Base-by-base conservation (phyloP, 140 eudicot species). In the Anethum foeniculum region DNA sequence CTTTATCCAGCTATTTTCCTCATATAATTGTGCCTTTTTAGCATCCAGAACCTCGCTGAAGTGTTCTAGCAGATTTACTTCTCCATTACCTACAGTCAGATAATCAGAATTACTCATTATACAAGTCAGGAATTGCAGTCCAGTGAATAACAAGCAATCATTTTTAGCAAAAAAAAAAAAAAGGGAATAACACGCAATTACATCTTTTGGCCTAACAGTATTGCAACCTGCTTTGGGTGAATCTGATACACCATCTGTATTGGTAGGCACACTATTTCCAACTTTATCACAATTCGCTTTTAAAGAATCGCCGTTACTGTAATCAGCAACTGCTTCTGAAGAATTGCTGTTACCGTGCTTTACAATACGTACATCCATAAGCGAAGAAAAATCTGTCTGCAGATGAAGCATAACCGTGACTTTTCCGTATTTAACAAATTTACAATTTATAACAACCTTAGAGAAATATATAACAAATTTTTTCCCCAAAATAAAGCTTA, bases 321-420 rank as follows among this genome's bases (percentile, higher is more conserved):
- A 5, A 28, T 68, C 43, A 68, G n/a, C 32, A 54, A 64, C 80
- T 79, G 84, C 51, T 83, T 87, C 79, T 41, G 83, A 75, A 78
- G 83, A 83, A 77, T 44, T 81, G 49, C 87, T 81, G 28, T 83
- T 79, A 68, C 84, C 80, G 76, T 81, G 90, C 82, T 85, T 84
- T 36, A 91, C 68, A 69, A 88, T 85, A 43, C 99, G 91, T 44
- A 85, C 92, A 82, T 93, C 98, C 71, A 88, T 77, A 81, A 95
- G 99, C 49, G 97, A 86, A 46, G 89, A 77, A 83, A 87, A 91
- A 82, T 95, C 96, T 60, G 88, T 88, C 99, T 95, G 97, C 83
- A 87, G 10, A 82, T 74, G 38, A 52, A 18, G 56, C 41, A 77
- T 71, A 46, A 80, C 25, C 15, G 18, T n/a, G 34, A 73, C 69